Evolutionary conservation across 2,329 filamentous ascomycete genomes (phyloP), one percentile per base, ranked within the genome.

Genomic region (Colletotrichum caudatum): DNA sequence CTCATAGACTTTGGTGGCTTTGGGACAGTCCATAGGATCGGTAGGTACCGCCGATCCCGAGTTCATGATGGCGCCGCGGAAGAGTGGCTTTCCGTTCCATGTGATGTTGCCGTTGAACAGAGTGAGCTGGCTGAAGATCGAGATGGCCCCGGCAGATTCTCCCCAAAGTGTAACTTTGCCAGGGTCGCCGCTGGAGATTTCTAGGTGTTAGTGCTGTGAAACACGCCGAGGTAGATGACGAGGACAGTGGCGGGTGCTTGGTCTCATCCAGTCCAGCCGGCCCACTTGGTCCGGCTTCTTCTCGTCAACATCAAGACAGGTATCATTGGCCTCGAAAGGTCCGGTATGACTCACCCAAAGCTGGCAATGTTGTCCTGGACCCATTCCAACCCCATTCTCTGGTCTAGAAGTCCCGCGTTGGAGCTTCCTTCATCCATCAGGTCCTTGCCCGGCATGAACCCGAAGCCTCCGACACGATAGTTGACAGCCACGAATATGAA

Each of bases 11-110:
- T 77, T 80, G 75, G 92, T 89, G 0, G 85, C 87, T 76, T 90
- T 89, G 1, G 80, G 78, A 2, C 84, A 84, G 71, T 90, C 88
- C 0, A 91, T 85, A 0, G 85, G 82, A 37, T 86, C 84, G 0
- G 85, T 81, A 0, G 88, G 87, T 2, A 86, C 77, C 4, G 86
- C 78, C 26, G 82, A 84, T 0, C 89, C 89, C 0, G 85, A 88
- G 78, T 88, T 86, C 90, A 92, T 92, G 74, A 93, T 92, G 4
- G 81, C 90, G 1, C 82, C 90, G 20, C 88, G 85, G 82, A 93
- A 93, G 0, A 93, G 82, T 1, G 87, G 83, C 73, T 89, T 86
- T 16, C 87, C 88, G 16, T 72, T 72, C n/a, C 69, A 60, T 0
- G 83, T 88, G 75, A 87, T 84, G 76, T 92, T 82, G 0, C 91